These are phyloP conservation scores for Pezicula rhizophila DNA, from an alignment of 2,329 filamentous ascomycete species.

Conservation along the genomic window DNA sequence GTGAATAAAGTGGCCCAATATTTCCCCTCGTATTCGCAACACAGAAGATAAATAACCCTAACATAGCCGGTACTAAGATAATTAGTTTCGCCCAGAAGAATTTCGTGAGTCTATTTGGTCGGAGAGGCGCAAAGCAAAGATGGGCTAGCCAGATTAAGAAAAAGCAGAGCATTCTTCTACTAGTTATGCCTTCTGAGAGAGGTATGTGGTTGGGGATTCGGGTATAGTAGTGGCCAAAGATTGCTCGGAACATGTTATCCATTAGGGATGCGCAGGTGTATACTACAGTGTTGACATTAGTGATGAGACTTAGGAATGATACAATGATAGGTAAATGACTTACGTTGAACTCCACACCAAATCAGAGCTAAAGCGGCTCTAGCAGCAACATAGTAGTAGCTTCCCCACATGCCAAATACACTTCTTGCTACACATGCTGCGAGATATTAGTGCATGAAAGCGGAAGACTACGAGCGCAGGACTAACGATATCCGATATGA, in stretches of 20 bases:
- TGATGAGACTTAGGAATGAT: background rate
- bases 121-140: slow-evolving; percentile 31
- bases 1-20: slow-evolving; percentile 16
- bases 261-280: slow-evolving; percentile 21
- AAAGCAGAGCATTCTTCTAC: slow-evolving; percentile 28
- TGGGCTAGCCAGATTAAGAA: slow-evolving; percentile 33
- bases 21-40: slow-evolving; percentile 27
- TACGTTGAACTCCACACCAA: slow-evolving; percentile 30
- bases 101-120: slow-evolving; percentile 32
- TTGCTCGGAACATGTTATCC: slow-evolving; percentile 28
- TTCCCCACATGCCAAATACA: slow-evolving; percentile 36
- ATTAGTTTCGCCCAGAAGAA: slow-evolving; percentile 36
- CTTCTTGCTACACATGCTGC: slow-evolving; percentile 26
- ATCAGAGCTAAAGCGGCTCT: slow-evolving; percentile 34
- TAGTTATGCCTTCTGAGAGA: slow-evolving; percentile 27
- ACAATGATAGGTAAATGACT: slow-evolving; percentile 1
- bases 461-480: too few species aligned
- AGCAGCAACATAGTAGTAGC: slow-evolving; percentile 36
- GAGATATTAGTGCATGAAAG: background rate
- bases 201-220: slow-evolving; percentile 28
- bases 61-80: slow-evolving; percentile 27
- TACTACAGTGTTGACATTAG: slow-evolving; percentile 15
- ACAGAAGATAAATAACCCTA: slow-evolving; percentile 29
- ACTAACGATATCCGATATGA: slow-evolving; percentile 30
- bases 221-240: slow-evolving; percentile 26